A percentile compares a stretch with the other conserved stretches of the same genome.
phyloP scores from a whole-genome alignment of 306 rosid genomes.

The Cucumis melo region DNA sequence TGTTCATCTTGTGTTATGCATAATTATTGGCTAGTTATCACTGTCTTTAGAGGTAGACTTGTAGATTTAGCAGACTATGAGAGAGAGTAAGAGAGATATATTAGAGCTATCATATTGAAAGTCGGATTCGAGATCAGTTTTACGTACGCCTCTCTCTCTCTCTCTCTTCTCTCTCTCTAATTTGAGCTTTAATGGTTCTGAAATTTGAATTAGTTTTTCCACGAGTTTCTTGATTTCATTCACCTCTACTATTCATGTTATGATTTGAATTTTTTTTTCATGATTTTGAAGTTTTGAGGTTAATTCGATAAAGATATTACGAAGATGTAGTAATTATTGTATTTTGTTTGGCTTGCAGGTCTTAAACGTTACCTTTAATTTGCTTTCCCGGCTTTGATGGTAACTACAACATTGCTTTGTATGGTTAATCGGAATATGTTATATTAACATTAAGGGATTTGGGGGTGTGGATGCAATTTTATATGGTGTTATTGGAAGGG shows the following conservation, averaged over 20 bases:
- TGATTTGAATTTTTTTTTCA: not conserved
- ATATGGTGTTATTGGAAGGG: not conserved
- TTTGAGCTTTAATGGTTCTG: not conserved
- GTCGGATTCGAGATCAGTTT: not conserved
- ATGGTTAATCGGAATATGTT: not conserved
- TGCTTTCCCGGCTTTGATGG: not conserved
- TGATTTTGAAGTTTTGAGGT: not conserved
- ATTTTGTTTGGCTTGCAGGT: not conserved
- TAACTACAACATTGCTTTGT: not conserved
- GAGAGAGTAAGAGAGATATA: not conserved
- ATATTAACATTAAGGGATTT: not conserved
- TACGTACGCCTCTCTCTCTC: not conserved
- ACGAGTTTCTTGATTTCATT: not conserved
- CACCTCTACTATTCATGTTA: not conserved
- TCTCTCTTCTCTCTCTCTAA: not conserved
- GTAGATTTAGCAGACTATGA: not conserved
- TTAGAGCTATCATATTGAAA: not conserved
- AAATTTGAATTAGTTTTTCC: not conserved
- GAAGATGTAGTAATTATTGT: not conserved
- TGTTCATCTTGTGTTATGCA: not conserved
- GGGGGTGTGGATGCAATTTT: not conserved
- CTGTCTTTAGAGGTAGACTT: not conserved
- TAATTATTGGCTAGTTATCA: not conserved
- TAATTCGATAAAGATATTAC: not conserved
- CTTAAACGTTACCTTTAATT: not conserved